phyloP scores from a whole-genome alignment of 1,284 basidiomycete genomes.

The Baeospora myosura region DNA sequence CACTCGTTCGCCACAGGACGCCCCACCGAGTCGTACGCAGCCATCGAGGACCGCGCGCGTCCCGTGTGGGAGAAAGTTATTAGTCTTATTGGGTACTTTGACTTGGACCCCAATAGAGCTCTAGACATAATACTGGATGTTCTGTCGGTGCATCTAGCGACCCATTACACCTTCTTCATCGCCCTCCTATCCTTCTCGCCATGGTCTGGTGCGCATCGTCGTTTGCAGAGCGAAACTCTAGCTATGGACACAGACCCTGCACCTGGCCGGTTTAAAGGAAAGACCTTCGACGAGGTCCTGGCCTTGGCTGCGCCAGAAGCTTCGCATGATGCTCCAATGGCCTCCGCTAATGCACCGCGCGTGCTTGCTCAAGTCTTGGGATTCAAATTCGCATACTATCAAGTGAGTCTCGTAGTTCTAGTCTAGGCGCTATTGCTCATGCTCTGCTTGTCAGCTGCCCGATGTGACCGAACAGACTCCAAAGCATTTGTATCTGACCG shows the following conservation, averaged over 20 bases:
- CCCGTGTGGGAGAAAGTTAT: slow-evolving; percentile 83
- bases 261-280: slow-evolving; percentile 43
- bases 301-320: slow-evolving; percentile 37
- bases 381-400: slow-evolving; percentile 91
- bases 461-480: slow-evolving; percentile 59
- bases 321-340: slow-evolving; percentile 13
- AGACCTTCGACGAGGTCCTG: slow-evolving; percentile 60
- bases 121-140: slow-evolving; percentile 93
- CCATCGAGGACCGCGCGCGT: slow-evolving; percentile 58
- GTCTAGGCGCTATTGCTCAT: slow-evolving; percentile 10
- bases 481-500: slow-evolving; percentile 70
- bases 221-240: slow-evolving; percentile 24
- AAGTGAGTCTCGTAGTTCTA: slow-evolving; percentile 40
- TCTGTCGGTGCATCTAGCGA: slow-evolving; percentile 73
- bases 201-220: slow-evolving; percentile 52
- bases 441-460: slow-evolving; percentile 35
- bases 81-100: slow-evolving; percentile 90
- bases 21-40: slow-evolving; percentile 50
- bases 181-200: slow-evolving; percentile 79
- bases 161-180: slow-evolving; percentile 90
- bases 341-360: slow-evolving; percentile 36
- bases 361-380: slow-evolving; percentile 89
- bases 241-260: slow-evolving; percentile 31
- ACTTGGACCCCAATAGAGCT: slow-evolving; percentile 90
- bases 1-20: slow-evolving; percentile 54